phyloP scores from a whole-genome alignment of 2,329 filamentous ascomycete species.

The Fusarium sp. region DNA sequence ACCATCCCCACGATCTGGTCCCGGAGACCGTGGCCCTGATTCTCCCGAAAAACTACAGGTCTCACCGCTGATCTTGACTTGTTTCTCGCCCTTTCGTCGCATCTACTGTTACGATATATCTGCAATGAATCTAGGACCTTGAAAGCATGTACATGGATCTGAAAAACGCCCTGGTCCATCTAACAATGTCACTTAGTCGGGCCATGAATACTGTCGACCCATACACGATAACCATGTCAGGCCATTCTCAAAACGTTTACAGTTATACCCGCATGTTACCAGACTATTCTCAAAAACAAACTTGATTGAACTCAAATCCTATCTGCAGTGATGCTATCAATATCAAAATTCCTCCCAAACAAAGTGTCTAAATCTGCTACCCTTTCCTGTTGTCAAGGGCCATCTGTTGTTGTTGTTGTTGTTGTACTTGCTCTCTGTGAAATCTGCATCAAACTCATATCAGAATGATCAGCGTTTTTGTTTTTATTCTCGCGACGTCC shows the following conservation, averaged over 20 bases:
- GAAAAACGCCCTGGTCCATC: neutral
- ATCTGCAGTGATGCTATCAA: constrained; percentile 7
- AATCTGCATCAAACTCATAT: constrained; percentile 28
- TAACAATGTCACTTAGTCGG: neutral
- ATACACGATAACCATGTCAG: neutral
- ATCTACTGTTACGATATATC: neutral
- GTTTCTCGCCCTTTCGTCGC: neutral
- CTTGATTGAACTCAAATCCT: constrained; percentile 2
- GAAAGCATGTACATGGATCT: neutral
- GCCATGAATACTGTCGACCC: neutral
- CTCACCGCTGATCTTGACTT: constrained; percentile 33
- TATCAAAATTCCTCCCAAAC: constrained; percentile 26
- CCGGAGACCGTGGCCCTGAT: constrained; percentile 25
- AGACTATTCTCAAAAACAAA: neutral
- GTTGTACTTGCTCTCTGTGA: constrained; percentile 20
- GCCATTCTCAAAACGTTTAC: neutral
- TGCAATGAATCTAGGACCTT: neutral
- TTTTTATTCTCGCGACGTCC: constrained; percentile 9
- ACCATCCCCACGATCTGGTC: constrained; percentile 11
- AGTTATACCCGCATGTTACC: neutral
- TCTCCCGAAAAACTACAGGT: constrained; percentile 34
- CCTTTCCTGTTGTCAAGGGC: constrained; percentile 39
- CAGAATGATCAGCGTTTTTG: constrained; percentile 26
- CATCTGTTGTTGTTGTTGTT: constrained; percentile 24
- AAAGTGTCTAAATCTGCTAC: constrained; percentile 42